Base-by-base conservation (phyloP, 2,329 filamentous ascomycete genomes). In the Chrysoporthe austroafricana region DNA sequence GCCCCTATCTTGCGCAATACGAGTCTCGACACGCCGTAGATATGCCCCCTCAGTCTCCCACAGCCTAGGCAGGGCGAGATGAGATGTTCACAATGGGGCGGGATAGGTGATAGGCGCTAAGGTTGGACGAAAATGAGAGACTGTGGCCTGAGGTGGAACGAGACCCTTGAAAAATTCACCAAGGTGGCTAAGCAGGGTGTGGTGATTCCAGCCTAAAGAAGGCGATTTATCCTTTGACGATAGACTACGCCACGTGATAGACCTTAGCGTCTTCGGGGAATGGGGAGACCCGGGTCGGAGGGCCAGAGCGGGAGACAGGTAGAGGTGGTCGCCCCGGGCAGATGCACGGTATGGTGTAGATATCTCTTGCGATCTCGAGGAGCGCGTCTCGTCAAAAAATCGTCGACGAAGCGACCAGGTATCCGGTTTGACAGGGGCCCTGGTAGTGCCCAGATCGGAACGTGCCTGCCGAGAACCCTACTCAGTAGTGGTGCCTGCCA, bases 111-210 rank as follows among this genome's bases (percentile, higher is more conserved):
- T 7, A 42, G 16, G 14, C 21, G 39, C 34, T 39, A 46, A 54
- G 39, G 48, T 62, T 63, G 36, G 26, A 21, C 4, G 4, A 58
- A 48, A 54, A 26, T 43, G 46, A 54, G 46, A 63, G 36, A 63
- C 62, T 58, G 48, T 67, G 68, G 68, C 61, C 61, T 69, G 68
- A 67, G 56, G 64, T 57, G 39, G 62, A 16, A 63, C 39, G 18
- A 44, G 46, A 63, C 36, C 46, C 26, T 44, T 11, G n/a, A n/a
- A 32, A 39, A 62, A 50, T 52, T 62, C 34, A 44, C 56, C 56
- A 50, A 18, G 32, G 60, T 26, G 44, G 46, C 46, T 52, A 16
- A 32, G 43, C 32, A 16, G 46, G 46, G 32, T 62, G 60, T 26
- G 46, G 16, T 39, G 60, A 44, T 16, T 26, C 13, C 21, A 7